These are phyloP conservation scores for Penicillium coprophilum DNA, from an alignment of 495 filamentous ascomycete genomes.

Conservation along the genomic window DNA sequence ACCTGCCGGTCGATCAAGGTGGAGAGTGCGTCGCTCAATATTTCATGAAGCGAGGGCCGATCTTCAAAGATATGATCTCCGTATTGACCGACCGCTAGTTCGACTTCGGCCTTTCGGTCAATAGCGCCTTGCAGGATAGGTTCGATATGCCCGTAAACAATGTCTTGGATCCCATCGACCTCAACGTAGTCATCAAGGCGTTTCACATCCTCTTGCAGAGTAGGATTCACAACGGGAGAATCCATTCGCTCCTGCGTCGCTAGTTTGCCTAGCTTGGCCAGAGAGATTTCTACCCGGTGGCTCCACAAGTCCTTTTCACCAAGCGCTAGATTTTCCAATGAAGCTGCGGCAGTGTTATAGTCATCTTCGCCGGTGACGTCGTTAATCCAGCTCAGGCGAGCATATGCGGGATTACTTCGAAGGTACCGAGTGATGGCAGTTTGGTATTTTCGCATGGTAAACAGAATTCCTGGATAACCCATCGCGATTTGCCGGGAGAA, in stretches of 20 bases:
- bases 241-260: slow-evolving; percentile 50
- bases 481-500: slow-evolving; percentile 72
- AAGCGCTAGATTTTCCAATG: slow-evolving; percentile 63
- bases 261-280: slow-evolving; percentile 77
- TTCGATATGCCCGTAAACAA: slow-evolving; percentile 59
- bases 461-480: slow-evolving; percentile 61
- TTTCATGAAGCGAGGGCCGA: slow-evolving; percentile 59
- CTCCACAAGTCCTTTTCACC: slow-evolving; percentile 77
- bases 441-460: slow-evolving; percentile 64
- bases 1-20: slow-evolving; percentile 65
- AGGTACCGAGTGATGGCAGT: slow-evolving; percentile 72
- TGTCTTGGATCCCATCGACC: slow-evolving; percentile 71
- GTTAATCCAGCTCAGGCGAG: slow-evolving; percentile 91
- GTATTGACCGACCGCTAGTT: slow-evolving; percentile 70
- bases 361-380: slow-evolving; percentile 73
- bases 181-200: slow-evolving; percentile 60
- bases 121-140: slow-evolving; percentile 64
- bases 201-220: slow-evolving; percentile 36
- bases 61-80: slow-evolving; percentile 54
- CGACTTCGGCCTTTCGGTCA: slow-evolving; percentile 72
- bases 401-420: slow-evolving; percentile 62
- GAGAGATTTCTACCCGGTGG: slow-evolving; percentile 85
- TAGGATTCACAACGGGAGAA: slow-evolving; percentile 14
- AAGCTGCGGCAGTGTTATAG: slow-evolving; percentile 65
- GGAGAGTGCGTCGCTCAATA: slow-evolving; percentile 65